Base-by-base conservation (phyloP, 208 protist species). In the Leishmania tropica region DNA sequence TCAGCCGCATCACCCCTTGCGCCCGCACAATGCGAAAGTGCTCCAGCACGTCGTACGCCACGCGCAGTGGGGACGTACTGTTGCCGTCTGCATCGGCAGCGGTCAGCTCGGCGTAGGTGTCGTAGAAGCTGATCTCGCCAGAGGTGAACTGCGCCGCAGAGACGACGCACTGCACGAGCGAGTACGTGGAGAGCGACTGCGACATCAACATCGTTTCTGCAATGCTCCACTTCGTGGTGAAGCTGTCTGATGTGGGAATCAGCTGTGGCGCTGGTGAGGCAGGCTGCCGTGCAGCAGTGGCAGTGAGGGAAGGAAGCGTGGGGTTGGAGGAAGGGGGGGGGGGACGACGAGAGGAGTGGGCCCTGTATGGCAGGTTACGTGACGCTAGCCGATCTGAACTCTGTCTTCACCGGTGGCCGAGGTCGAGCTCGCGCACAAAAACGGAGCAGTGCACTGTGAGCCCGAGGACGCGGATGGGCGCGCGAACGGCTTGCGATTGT, bases 21-120 rank as follows among this genome's bases (percentile, higher is more conserved):
- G 88, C 79, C 24, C 89, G 90, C 37, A 96, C 87, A 19, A 96
- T 89, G n/a, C 91, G 89, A 78, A 96, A 95, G 64, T 96, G 91
- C 24, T 88, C n/a, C n/a, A 96, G 78, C 24, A 62, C 81, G 21
- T 89, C 88, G 77, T 94, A 97, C 54, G 83, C 78, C 62, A 97
- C 88, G 40, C 75, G 76, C 47, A 97, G 80, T 17, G 92, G 90
- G 4, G 92, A 87, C 19, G 92, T 96, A 51, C 78, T 76, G 67
- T 90, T 76, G 42, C 89, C 91, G 2, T 85, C 78, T 17, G 65
- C 89, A 58, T 95, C 91, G 15, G 75, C 53, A 1, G 90, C 92
- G 24, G 84, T 81, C 11, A 97, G 86, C 83, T 97, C 92, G 11
- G 86, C 85, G 75, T 91, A 83, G 79, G 78, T 68, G 74, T 89